phyloP scores from a whole-genome alignment of 345 rosid genomes.

The Camelina sativa region DNA sequence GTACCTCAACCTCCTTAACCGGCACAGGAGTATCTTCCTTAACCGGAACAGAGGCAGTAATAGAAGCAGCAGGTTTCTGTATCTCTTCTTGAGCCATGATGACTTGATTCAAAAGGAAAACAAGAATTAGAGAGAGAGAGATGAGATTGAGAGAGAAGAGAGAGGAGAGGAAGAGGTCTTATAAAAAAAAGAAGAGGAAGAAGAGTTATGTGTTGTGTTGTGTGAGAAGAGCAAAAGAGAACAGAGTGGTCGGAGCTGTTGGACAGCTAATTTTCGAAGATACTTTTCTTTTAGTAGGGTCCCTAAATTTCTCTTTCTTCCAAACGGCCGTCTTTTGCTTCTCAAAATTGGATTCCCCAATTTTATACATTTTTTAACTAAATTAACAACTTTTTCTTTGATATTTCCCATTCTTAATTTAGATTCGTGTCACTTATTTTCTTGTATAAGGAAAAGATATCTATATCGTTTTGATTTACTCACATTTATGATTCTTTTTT shows the following conservation, averaged over 20 bases:
- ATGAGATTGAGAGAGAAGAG: constrained; percentile 27
- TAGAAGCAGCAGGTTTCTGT: constrained; percentile 40
- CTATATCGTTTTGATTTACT: background rate
- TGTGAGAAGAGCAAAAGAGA: constrained; percentile 33
- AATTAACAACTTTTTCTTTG: constrained; percentile 2
- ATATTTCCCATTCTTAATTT: constrained; percentile 14
- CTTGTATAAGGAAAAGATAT: background rate
- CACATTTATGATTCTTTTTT: background rate
- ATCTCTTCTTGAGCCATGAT: constrained; percentile 48
- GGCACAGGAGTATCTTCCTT: constrained; percentile 38
- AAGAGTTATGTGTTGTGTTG: constrained; percentile 31
- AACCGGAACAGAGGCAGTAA: constrained; percentile 37
- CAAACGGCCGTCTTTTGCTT: constrained; percentile 46
- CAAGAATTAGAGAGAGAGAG: constrained; percentile 18
- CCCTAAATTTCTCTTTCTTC: constrained; percentile 17
- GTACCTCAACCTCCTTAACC: constrained; percentile 43
- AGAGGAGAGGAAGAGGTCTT: constrained; percentile 1
- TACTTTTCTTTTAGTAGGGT: constrained; percentile 32
- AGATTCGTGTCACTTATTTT: constrained; percentile 22
- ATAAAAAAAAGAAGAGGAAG: constrained; percentile 19
- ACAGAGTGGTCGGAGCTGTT: constrained; percentile 47
- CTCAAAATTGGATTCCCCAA: constrained; percentile 4
- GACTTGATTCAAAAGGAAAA: background rate
- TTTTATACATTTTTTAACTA: constrained; percentile 23
- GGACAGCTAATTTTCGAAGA: constrained; percentile 36